Evolutionary conservation across 805 yeast species (phyloP), one percentile per base, ranked within the genome.

Genomic region (Yamadazyma kitorensis): DNA sequence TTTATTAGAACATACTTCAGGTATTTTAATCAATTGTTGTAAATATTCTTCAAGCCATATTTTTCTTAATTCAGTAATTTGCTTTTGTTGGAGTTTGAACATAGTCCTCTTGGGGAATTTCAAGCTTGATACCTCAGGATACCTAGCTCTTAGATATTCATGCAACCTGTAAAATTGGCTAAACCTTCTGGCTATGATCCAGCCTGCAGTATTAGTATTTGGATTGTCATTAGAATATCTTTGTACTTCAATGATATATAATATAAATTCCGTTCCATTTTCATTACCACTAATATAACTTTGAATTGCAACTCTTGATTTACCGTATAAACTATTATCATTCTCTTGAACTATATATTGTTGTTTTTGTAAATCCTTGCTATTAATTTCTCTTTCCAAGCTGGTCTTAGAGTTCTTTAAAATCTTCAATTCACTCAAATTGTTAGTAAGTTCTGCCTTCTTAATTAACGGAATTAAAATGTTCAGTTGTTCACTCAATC

Each of bases 121-220:
- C 11, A 82, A 47, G 2, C 52, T 54, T 5, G 64, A 57, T 2
- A 82, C 78, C 29, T 59, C 64, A 0, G 78, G 71, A 45, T 78
- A 81, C 27, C 59, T 64, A 2, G 56, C 54, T 37, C 70, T 75
- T 45, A 89, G 59, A 41, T 83, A 78, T 40, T 76, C 77, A 51
- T 89, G 79, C 21, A 89, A 63, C 41, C 72, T 75, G 57, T 70
- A 79, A 55, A 89, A 89, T 51, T 91, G 96, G 47, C 85, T 85
- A 51, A 80, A 89, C 37, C 98, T 66, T 45, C 96, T 64, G 0
- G 95, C 91, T n/a, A 88, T 84, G 34, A 86, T 78, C 97, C 97
- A 91, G 0, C 86, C 83, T 0, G 89, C 86, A 2, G 75, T 64
- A 4, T 71, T 68, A 6, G 61, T 53, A 3, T 64, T 69, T 3